Evolutionary conservation across 306 rosid genomes (phyloP).

Genomic region (Myrica gale): DNA sequence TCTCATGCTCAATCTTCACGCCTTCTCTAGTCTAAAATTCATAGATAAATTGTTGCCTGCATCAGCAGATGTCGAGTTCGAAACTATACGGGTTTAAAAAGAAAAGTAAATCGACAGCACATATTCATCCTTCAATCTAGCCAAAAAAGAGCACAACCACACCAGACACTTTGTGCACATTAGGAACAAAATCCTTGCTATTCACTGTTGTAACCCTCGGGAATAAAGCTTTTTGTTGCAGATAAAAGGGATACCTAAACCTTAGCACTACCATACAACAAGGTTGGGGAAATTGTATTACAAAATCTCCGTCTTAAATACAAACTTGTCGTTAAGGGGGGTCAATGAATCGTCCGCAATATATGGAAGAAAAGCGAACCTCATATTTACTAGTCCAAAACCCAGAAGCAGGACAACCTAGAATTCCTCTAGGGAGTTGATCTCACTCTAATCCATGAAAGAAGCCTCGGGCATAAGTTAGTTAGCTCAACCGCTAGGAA

Average conservation of each 20-base stretch:
- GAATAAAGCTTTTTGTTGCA: neutral
- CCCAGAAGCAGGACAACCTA: neutral
- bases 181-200: neutral
- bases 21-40: constrained; percentile 80
- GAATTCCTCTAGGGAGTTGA: neutral
- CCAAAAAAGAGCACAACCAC: constrained; percentile 21
- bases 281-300: neutral
- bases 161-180: constrained; percentile 9
- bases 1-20: constrained; percentile 85
- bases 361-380: too few species aligned
- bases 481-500: neutral
- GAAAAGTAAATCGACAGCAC: constrained; percentile 35
- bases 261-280: neutral
- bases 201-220: neutral
- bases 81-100: constrained; percentile 26
- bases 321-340: neutral
- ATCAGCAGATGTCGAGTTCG: constrained; percentile 33
- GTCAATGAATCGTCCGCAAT: too few species aligned
- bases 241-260: too few species aligned
- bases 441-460: neutral
- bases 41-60: constrained; percentile 27
- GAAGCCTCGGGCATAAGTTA: neutral
- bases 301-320: neutral
- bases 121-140: constrained; percentile 21
- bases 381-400: too few species aligned